These are phyloP conservation scores for Chiua sp. DNA, from an alignment of 1,284 basidiomycete genomes.

Conservation along the genomic window DNA sequence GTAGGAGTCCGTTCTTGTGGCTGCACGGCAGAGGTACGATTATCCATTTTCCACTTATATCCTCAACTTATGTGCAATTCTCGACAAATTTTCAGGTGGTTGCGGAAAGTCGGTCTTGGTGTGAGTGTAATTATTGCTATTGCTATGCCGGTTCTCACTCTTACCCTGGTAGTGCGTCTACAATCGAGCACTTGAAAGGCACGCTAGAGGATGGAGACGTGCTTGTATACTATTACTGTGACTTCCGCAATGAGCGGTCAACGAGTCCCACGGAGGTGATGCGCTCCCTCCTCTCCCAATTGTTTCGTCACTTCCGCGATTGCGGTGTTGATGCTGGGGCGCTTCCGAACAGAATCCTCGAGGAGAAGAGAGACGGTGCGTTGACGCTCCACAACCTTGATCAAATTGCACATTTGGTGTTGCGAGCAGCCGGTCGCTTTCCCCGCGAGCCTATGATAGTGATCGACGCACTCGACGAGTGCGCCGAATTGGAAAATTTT, in stretches of 20 bases:
- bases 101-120: neutral
- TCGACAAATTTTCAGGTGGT: neutral
- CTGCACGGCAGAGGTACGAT: neutral
- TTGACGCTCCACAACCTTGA: neutral
- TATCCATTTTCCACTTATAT: no score
- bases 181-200: neutral
- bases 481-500: neutral
- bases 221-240: conserved; percentile 1
- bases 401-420: neutral
- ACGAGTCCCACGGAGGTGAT: neutral
- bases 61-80: neutral
- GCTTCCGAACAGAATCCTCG: conserved; percentile 1
- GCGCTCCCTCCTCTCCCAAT: neutral
- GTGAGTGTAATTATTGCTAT: neutral
- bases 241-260: neutral
- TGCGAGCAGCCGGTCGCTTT: neutral
- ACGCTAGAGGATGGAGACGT: neutral
- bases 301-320: neutral
- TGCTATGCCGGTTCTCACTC: neutral
- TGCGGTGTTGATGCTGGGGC: neutral
- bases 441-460: neutral
- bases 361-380: neutral
- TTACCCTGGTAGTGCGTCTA: neutral
- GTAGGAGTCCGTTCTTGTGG: neutral
- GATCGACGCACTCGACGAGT: conserved; percentile 3